phyloP scores from a whole-genome alignment of 2,329 filamentous ascomycete species.

The Madurella mycetomatis region DNA sequence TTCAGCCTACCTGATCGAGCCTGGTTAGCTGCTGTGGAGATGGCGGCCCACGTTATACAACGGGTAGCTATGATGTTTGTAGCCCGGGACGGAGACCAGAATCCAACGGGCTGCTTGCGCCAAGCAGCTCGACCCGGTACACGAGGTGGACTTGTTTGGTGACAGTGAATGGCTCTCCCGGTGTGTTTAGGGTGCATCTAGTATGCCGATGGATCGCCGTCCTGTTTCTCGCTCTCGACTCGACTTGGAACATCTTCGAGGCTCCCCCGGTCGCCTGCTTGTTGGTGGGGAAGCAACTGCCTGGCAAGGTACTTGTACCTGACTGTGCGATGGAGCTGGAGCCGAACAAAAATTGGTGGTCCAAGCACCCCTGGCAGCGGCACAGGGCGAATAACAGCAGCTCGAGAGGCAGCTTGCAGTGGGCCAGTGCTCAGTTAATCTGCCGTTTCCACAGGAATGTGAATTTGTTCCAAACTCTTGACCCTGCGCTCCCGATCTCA shows the following conservation, averaged over 20 bases:
- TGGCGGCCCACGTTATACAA: background rate
- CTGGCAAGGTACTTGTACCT: too few relatives aligned
- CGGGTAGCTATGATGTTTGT: slow-evolving; percentile 16
- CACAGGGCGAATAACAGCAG: too few relatives aligned
- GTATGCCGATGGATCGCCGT: too few relatives aligned
- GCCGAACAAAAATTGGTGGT: background rate
- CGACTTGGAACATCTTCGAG: too few relatives aligned
- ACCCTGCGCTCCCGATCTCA: slow-evolving; percentile 20
- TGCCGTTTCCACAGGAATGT: slow-evolving; percentile 37
- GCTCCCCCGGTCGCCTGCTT: background rate
- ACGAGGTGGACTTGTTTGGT: background rate
- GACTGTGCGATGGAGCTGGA: background rate
- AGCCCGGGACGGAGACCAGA: slow-evolving; percentile 1
- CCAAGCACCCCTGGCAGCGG: background rate
- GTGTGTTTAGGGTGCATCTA: too few relatives aligned
- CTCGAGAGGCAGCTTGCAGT: slow-evolving; percentile 5
- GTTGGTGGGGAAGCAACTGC: slow-evolving; percentile 5
- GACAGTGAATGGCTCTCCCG: background rate
- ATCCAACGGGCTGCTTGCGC: background rate
- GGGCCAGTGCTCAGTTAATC: slow-evolving; percentile 27
- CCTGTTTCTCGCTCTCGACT: too few relatives aligned
- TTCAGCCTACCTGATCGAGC: background rate
- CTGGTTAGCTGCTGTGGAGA: background rate
- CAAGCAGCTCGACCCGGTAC: too few relatives aligned
- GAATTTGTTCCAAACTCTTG: slow-evolving; percentile 27